Base-by-base conservation (phyloP, 2,329 filamentous ascomycete species). In the Colletotrichum endophyticum region DNA sequence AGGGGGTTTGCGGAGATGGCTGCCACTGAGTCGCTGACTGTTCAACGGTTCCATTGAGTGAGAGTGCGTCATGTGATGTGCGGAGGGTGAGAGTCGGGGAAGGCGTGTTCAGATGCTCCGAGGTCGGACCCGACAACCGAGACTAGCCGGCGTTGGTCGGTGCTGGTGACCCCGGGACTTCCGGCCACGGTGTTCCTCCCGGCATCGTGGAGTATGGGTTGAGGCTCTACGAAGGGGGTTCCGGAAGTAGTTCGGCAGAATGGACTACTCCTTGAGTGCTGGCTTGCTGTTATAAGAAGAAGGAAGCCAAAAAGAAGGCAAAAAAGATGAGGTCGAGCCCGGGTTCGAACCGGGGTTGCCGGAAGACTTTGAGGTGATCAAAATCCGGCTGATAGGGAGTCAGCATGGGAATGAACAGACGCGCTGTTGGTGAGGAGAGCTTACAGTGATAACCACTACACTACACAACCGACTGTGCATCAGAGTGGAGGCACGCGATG, bases 311-410 rank as follows among this genome's bases (percentile, higher is more conserved):
- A 22, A 49, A 49, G 11, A 56, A 44, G 3, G 22, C 13, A 61
- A 28, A 16, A 30, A 32, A 59, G 32, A 5, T 7, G 2, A 76
- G 73, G 73, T 76, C 73, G 73, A 69, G 66, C 73, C 73, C 73
- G 73, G 73, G 73, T 49, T 76, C 73, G 73, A 76, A 76, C 73
- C 73, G 73, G 73, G 73, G 73, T 76, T 73, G n/a, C 73, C 73
- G 57, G 73, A 76, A 76, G 57, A 28, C 32, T 9, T 63, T 15
- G 25, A 22, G 12, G 16, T 4, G 22, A 49, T 76, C 73, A 76
- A 76, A 76, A 76, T 76, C 73, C 57, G 73, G 64, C 71, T 73
- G 39, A 28, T 34, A 2, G 22, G n/a, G 22, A 22, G 30, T 73
- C 39, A 73, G 66, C 15, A 56, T 28, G 27, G 28, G 39, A 30